Conservation (phyloP, 371 early-diverging fungal species). For the Saksenaea oblongispora region DNA sequence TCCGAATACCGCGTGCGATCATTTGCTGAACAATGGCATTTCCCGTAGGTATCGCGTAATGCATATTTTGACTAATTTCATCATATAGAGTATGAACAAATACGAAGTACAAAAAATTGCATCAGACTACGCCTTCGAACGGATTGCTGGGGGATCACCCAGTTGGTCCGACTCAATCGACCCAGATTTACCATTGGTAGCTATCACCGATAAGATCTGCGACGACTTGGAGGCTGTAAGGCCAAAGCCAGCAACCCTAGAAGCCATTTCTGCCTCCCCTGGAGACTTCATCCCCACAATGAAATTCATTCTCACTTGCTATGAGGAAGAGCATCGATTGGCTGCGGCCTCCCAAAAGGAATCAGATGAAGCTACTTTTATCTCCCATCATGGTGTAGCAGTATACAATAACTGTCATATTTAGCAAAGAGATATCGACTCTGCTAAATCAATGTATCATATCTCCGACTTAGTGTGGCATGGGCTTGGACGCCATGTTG, state of each 20-base stretch:
- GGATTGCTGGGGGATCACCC: not conserved
- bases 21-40: not conserved
- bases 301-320: not conserved
- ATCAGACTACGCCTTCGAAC: not conserved
- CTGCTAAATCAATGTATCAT: too few relatives aligned
- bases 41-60: not conserved
- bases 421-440: too few relatives aligned
- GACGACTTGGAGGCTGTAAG: not conserved
- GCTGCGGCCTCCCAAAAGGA: too few relatives aligned
- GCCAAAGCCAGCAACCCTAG: not conserved
- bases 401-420: too few relatives aligned
- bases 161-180: not conserved
- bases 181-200: not conserved
- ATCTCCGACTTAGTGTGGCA: too few relatives aligned
- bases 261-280: not conserved
- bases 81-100: not conserved
- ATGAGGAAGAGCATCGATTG: not conserved
- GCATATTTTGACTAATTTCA: not conserved
- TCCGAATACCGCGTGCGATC: too few relatives aligned
- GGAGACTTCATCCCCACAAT: not conserved
- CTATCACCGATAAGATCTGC: conserved; percentile 1
- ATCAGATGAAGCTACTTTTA: not conserved
- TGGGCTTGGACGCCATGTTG: too few relatives aligned
- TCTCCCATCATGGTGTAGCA: not conserved
- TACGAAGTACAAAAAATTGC: not conserved